Base-by-base conservation (phyloP, 345 rosid species). In the Lumnitzera racemosa region DNA sequence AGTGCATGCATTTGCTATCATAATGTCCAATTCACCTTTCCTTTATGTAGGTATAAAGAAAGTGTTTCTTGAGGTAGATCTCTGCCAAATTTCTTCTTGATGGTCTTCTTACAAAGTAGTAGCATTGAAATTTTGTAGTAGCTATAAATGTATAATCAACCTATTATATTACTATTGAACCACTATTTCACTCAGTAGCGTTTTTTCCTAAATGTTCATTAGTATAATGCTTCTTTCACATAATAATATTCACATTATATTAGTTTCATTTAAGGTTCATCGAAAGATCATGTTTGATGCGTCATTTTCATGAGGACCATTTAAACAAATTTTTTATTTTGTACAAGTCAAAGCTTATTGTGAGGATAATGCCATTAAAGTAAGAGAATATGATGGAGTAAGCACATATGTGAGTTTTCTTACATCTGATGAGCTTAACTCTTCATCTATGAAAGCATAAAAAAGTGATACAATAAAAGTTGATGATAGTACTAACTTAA, bases 1-100 rank as follows among this genome's bases (percentile, higher is more conserved):
- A 70, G 97, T 83, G 72, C 97, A 94, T 73, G 94, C 97, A 5
- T 94, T 90, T 75, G 96, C 97, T 31, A 75, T 94, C 31, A 82
- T 94, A 48, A 88, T 95, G 15, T 60, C 58, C 54, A 69, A 69
- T 23, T 79, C 89, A 55, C 92, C 91, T 52, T 88, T 88, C 69
- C 72, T 90, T 56, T 94, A 88, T 51, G 88, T 86, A 48, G 95
- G 86, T 70, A 82, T 72, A 67, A 88, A 74, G 79, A 94, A 94
- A 76, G 77, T 88, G 17, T 81, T 90, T 47, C 47, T 70, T 53
- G 81, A 86, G 91, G 98, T 89, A 13, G 47, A 78, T 41, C 54
- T 58, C 25, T 36, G 46, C 29, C 9, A 53, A 47, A 46, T 29
- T 12, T 14, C 36, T 56, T 41, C 69, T 55, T 16, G 13, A 53